phyloP scores from a whole-genome alignment of 495 filamentous ascomycete species.

The Pyrenula aspistea region DNA sequence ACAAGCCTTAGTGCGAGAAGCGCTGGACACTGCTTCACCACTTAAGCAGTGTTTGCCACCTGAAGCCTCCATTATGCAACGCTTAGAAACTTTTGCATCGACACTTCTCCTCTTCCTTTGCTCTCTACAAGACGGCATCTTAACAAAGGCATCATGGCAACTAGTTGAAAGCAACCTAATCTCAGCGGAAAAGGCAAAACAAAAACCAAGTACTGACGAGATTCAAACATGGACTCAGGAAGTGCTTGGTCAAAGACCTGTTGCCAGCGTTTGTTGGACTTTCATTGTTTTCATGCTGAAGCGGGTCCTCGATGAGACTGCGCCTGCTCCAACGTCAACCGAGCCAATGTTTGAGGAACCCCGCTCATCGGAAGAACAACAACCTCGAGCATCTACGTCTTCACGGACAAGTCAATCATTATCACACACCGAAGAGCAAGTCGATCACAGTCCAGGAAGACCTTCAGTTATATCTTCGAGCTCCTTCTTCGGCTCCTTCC shows the following conservation, averaged over 20 bases:
- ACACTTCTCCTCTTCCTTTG: constrained; percentile 58
- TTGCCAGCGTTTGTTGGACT: constrained; percentile 75
- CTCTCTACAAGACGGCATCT: constrained; percentile 62
- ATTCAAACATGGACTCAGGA: constrained; percentile 60
- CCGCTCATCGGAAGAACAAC: not conserved
- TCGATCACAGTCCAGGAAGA: not conserved
- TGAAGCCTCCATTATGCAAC: constrained; percentile 46
- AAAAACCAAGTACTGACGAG: constrained; percentile 32
- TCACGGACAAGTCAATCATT: not conserved
- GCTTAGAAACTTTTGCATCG: constrained; percentile 57
- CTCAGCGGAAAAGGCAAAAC: constrained; percentile 35
- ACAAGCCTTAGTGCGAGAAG: constrained; percentile 39
- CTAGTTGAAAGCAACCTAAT: constrained; percentile 52
- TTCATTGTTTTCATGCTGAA: constrained; percentile 71
- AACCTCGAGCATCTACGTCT: not conserved
- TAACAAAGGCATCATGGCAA: constrained; percentile 57
- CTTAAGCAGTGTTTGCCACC: constrained; percentile 45
- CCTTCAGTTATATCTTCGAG: not conserved
- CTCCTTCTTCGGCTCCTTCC: not conserved
- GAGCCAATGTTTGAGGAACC: constrained; percentile 1
- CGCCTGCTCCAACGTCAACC: constrained; percentile 10
- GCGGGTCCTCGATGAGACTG: constrained; percentile 34
- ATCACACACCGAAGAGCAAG: not conserved
- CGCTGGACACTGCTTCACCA: constrained; percentile 53
- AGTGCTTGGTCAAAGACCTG: constrained; percentile 54